Evolutionary conservation across 208 protist genomes (phyloP), one percentile per base, ranked within the genome.

Genomic region (Acanthamoeba comandoni): DNA sequence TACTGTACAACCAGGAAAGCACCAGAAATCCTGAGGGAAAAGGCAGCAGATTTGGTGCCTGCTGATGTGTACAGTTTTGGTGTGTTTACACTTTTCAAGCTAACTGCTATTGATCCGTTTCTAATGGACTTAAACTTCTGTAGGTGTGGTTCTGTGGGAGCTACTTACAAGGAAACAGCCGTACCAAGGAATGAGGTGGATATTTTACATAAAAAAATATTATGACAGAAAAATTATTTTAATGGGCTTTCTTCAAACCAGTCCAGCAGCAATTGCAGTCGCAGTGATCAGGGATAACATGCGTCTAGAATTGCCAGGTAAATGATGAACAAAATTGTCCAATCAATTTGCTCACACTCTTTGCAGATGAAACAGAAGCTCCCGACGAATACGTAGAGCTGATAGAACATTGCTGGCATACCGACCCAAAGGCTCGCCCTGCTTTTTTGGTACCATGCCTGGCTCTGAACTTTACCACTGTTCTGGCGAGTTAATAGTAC

Each of bases 201-300:
- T 65, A 22, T 0, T 43, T 43, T 43, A n/a, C n/a, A n/a, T n/a
- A n/a, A n/a, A n/a, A n/a, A n/a, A n/a, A n/a, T n/a, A n/a, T n/a
- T n/a, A n/a, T n/a, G n/a, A n/a, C n/a, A n/a, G n/a, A n/a, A n/a
- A n/a, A n/a, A n/a, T n/a, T n/a, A n/a, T n/a, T n/a, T n/a, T n/a
- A n/a, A n/a, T n/a, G n/a, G n/a, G n/a, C n/a, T n/a, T n/a, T n/a
- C n/a, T n/a, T n/a, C 29, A 73, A 26, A 73, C 15, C 19, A 77
- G 77, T 24, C 52, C 17, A 4, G 55, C 77, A 2, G 77, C 77
- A 31, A 22, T 86, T 11, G 77, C 77, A 3, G 77, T 86, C 9
- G 77, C 53, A 26, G 77, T 86, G 19, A 58, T 86, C 53, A 2
- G 77, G 0, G 77, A 86, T 24, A 22, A 39, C 52, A 5, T 86